These are phyloP conservation scores for Fusarium domesticum DNA, from an alignment of 2,329 filamentous ascomycete genomes.

Conservation along the genomic window DNA sequence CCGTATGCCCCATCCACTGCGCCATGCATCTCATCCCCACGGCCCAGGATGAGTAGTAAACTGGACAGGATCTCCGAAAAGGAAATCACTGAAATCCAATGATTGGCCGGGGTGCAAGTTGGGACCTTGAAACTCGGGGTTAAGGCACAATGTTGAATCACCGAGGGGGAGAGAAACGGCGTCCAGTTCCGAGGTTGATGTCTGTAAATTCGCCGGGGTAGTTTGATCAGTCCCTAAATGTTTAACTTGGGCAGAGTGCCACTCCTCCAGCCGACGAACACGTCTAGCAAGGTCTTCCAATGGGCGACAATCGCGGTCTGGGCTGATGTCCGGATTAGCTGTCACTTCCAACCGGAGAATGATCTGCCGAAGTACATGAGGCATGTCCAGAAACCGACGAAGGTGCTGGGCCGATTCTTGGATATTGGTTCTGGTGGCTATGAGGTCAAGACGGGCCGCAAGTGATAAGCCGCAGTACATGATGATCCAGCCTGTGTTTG, in stretches of 20 bases:
- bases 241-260: slow-evolving; percentile 11
- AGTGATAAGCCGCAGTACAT: slow-evolving; percentile 31
- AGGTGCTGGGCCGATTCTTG: slow-evolving; percentile 23
- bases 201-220: background rate
- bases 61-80: slow-evolving; percentile 18
- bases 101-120: slow-evolving; percentile 8
- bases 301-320: slow-evolving; percentile 16
- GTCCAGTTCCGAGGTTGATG: background rate
- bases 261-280: slow-evolving; percentile 14
- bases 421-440: slow-evolving; percentile 19
- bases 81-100: slow-evolving; percentile 12
- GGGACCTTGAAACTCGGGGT: slow-evolving; percentile 2
- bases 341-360: slow-evolving; percentile 26
- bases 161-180: background rate
- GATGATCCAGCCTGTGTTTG: slow-evolving; percentile 34
- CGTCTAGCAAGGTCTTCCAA: slow-evolving; percentile 24
- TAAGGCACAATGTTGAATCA: background rate
- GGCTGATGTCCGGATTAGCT: background rate
- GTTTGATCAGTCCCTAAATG: background rate
- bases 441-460: slow-evolving; percentile 29
- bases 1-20: background rate
- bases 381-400: slow-evolving; percentile 27
- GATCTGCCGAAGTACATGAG: slow-evolving; percentile 28
- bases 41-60: slow-evolving; percentile 5
- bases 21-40: background rate